Conservation (phyloP, 1,284 basidiomycete species). For the Xerocomus nothofagi region DNA sequence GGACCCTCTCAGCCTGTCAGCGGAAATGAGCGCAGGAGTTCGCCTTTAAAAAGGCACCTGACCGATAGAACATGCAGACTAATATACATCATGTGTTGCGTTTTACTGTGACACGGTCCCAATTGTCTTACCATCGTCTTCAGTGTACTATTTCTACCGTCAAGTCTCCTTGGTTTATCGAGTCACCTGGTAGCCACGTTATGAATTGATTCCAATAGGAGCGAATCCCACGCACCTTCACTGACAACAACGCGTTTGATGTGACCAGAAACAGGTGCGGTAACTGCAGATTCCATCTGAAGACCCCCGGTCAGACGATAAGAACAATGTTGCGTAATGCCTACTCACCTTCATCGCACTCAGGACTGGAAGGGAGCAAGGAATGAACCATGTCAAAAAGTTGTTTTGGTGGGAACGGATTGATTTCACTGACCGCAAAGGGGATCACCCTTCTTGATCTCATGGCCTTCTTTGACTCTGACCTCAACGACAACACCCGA, state of each 20-base stretch:
- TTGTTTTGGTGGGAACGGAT: background rate
- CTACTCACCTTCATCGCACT: slow-evolving; percentile 84
- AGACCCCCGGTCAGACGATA: slow-evolving; percentile 22
- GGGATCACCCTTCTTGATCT: slow-evolving; percentile 97
- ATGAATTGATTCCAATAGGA: background rate
- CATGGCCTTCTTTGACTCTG: slow-evolving; percentile 93
- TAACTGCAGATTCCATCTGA: slow-evolving; percentile 96
- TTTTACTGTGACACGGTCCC: slow-evolving; percentile 20
- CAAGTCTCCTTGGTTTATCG: slow-evolving; percentile 86
- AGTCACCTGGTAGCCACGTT: slow-evolving; percentile 60
- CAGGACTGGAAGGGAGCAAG: slow-evolving; percentile 53
- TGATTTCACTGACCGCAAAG: slow-evolving; percentile 63
- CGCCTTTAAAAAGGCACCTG: background rate
- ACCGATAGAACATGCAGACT: slow-evolving; percentile 4
- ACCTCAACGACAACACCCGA: slow-evolving; percentile 98
- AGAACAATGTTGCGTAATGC: slow-evolving; percentile 3
- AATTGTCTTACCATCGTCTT: slow-evolving; percentile 16
- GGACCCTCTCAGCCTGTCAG: slow-evolving; percentile 5
- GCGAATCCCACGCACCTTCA: slow-evolving; percentile 55
- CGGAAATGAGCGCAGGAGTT: slow-evolving; percentile 24
- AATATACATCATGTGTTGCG: slow-evolving; percentile 20
- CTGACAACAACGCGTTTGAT: slow-evolving; percentile 89
- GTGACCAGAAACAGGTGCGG: slow-evolving; percentile 93
- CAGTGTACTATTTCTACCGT: slow-evolving; percentile 82
- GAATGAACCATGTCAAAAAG: slow-evolving; percentile 9